A percentile compares a stretch with the other conserved stretches of the same genome.
Conservation (phyloP, 192 early-diverging fungal species). For the Linnemannia schmuckeri region DNA sequence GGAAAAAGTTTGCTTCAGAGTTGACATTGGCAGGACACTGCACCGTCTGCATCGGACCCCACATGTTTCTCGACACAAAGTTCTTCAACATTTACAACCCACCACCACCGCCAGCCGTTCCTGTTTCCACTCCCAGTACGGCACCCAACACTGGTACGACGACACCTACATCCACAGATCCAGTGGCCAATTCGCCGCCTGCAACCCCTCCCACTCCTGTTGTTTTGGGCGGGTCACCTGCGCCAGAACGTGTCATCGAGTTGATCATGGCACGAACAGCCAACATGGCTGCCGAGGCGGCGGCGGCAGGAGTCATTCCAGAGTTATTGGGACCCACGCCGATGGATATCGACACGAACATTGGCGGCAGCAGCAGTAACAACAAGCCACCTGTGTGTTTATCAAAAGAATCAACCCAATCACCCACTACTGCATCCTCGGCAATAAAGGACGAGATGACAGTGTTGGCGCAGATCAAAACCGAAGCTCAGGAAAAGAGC, state of each 20-base stretch:
- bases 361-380: background rate
- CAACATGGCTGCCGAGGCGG: constrained; percentile 13
- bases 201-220: constrained; percentile 4
- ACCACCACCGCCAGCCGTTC: constrained; percentile 4
- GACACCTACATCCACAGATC: constrained; percentile 11
- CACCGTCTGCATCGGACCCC: constrained; percentile 50
- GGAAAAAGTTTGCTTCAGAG: constrained; percentile 43
- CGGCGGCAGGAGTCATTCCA: background rate
- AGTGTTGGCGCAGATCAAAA: background rate
- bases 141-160: constrained; percentile 9
- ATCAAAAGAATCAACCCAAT: background rate
- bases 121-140: background rate
- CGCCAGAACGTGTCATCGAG: constrained; percentile 41
- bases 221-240: constrained; percentile 15
- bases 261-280: constrained; percentile 25
- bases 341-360: constrained; percentile 11
- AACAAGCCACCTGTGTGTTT: background rate
- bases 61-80: constrained; percentile 45
- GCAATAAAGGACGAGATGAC: constrained; percentile 1
- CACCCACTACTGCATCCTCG: background rate
- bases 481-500: background rate
- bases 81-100: constrained; percentile 47
- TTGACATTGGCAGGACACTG: constrained; percentile 29
- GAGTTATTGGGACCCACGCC: background rate
- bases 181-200: background rate